Conservation (phyloP, 257 asterid genomes). For the Fraxinus pennsylvanica region DNA sequence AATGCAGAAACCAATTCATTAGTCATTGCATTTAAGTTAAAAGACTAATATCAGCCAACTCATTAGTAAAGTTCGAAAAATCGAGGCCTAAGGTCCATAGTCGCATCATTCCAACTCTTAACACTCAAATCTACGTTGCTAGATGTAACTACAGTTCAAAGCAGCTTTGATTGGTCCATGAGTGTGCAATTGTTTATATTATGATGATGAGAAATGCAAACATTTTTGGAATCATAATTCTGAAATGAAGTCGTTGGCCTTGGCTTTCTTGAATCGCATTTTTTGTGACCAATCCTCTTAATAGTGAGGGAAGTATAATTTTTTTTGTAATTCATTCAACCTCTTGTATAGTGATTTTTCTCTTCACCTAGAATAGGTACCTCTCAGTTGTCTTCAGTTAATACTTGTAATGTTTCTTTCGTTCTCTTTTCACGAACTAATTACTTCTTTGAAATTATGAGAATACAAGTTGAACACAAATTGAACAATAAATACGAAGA, state of each 20-base stretch:
- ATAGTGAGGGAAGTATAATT: neutral
- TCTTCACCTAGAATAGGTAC: constrained; percentile 4
- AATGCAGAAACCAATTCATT: neutral
- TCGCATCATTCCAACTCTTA: neutral
- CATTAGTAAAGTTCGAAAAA: neutral
- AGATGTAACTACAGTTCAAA: neutral
- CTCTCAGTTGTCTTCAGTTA: neutral
- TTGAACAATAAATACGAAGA: no score
- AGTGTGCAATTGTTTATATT: no score
- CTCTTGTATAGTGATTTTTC: neutral
- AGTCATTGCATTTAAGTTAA: neutral
- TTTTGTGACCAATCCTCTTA: neutral
- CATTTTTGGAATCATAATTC: neutral
- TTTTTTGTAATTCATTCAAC: neutral
- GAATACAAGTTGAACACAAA: neutral
- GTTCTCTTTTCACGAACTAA: constrained; percentile 2
- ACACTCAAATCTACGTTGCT: neutral
- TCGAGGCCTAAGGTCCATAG: neutral
- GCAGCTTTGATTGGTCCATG: neutral
- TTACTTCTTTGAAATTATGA: neutral
- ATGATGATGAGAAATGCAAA: neutral
- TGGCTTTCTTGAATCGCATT: constrained; percentile 4
- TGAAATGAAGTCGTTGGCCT: no score
- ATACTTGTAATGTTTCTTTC: neutral
- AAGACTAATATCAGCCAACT: neutral